These are phyloP conservation scores for Colletotrichum zoysiae DNA, from an alignment of 2,329 filamentous ascomycete genomes.

Conservation along the genomic window DNA sequence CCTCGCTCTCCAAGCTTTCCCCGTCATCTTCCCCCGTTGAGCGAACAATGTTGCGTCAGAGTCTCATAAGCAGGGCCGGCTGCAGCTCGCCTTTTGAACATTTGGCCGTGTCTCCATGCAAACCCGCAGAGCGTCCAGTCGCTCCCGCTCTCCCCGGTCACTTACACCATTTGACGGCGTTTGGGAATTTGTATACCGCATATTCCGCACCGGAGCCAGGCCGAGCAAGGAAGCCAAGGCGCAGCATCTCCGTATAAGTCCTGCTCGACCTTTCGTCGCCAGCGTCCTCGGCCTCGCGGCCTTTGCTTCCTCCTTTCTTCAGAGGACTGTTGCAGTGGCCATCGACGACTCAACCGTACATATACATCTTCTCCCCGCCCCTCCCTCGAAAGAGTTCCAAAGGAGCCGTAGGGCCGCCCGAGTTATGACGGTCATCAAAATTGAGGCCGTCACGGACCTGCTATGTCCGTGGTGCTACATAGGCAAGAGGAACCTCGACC, in stretches of 20 bases:
- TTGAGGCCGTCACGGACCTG: conserved; percentile 64
- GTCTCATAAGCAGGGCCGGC: neutral
- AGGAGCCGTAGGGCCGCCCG: neutral
- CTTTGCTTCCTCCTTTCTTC: neutral
- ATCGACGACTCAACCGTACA: neutral
- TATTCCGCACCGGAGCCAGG: neutral
- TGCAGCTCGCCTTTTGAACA: neutral
- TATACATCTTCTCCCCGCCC: neutral
- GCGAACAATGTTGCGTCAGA: neutral
- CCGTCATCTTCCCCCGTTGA: neutral
- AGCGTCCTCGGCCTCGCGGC: neutral
- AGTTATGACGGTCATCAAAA: conserved; percentile 49
- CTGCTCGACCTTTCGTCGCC: neutral
- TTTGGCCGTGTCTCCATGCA: neutral
- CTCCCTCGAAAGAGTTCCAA: neutral
- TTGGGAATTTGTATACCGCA: neutral
- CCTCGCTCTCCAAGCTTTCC: neutral
- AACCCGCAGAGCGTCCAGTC: neutral
- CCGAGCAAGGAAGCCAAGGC: neutral
- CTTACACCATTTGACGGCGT: neutral
- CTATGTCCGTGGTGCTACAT: conserved; percentile 67
- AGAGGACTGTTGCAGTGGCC: neutral
- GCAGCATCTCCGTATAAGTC: too few species aligned
- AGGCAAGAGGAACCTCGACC: conserved; percentile 60
- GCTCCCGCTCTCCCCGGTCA: neutral